Base-by-base conservation (phyloP, 1,284 basidiomycete species). In the Cutaneotrichosporon mucoides region DNA sequence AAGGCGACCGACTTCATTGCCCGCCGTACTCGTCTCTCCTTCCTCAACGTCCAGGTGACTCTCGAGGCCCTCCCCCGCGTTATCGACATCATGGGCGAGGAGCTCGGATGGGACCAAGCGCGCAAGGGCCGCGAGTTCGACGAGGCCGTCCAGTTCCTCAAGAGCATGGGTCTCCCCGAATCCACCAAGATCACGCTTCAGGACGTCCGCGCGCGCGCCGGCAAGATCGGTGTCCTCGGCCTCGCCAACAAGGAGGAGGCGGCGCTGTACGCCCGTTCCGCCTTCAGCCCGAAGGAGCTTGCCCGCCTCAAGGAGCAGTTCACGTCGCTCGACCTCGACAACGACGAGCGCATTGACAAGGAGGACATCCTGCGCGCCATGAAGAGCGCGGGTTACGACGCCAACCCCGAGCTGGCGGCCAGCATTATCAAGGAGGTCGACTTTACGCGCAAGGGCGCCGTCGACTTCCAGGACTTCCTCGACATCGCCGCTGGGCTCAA, bases 1-100 rank as follows among this genome's bases (percentile, higher is more conserved):
- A 94, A 88, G 15, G 90, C 92, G 6, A 83, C 88, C 64, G 95
- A 99, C 79, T 90, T 98, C 71, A 85, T 98, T 69, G 91, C 91
- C 2, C 89, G 95, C 5, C 88, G 94, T 56, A 89, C 89, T 16
- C 87, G 94, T 45, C 83, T 98, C 48, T 88, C 90, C 10, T 98
- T 98, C 85, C 85, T 98, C 66, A 94, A 97, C 77, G 88, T 88
- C 1, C 88, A 89, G 69, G 89, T 89, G 0, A 88, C 95, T 0
- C 84, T 95, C 54, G 86, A 89, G 53, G 85, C 88, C 0, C 84
- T 98, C 59, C 93, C 94, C 2, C 84, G 84, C 43, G 87, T 98
- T 56, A 87, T 96, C 62, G 90, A 92, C 59, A 88, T 96, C 73
- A 96, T 98, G 92, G 84, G 85, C 35, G 84, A 84, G 55, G 92